A percentile compares a stretch with the other conserved stretches of the same genome.
These are phyloP conservation scores for Malus fusca DNA, from an alignment of 306 rosid genomes.

Conservation along the genomic window DNA sequence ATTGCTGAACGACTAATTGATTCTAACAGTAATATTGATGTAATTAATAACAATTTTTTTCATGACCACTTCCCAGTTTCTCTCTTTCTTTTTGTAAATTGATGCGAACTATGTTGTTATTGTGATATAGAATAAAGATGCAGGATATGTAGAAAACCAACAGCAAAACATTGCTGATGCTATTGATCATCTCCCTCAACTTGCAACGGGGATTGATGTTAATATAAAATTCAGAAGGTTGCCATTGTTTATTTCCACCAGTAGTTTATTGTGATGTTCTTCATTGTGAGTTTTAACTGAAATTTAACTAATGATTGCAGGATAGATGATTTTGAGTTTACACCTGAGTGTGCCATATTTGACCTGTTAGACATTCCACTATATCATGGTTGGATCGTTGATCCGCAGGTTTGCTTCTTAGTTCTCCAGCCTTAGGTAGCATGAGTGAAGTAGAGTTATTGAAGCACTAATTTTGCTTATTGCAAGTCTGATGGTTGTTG, in stretches of 20 bases:
- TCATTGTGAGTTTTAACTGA: slow-evolving; percentile 21
- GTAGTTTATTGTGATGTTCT: slow-evolving; percentile 12
- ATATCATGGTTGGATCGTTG: slow-evolving; percentile 99
- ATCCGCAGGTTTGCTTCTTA: slow-evolving; percentile 61
- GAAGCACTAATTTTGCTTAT: neutral
- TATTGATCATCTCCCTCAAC: slow-evolving; percentile 92
- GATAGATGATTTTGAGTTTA: slow-evolving; percentile 89
- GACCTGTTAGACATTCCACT: slow-evolving; percentile 94
- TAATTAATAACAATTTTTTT: slow-evolving; percentile 27
- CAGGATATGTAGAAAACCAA: slow-evolving; percentile 81
- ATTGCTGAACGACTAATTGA: slow-evolving; percentile 89
- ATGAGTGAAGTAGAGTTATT: neutral
- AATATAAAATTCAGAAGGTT: slow-evolving; percentile 86
- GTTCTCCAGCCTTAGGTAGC: slow-evolving; percentile 11
- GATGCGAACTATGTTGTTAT: slow-evolving; percentile 6
- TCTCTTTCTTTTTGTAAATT: slow-evolving; percentile 11
- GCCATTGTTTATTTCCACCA: slow-evolving; percentile 9
- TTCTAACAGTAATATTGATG: slow-evolving; percentile 74
- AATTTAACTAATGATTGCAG: slow-evolving; percentile 42
- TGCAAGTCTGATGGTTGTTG: neutral
- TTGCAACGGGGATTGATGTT: slow-evolving; percentile 98
- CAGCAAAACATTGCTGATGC: slow-evolving; percentile 96
- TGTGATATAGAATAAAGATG: slow-evolving; percentile 68
- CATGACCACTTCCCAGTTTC: slow-evolving; percentile 5
- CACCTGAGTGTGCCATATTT: slow-evolving; percentile 95